A percentile compares a stretch with the other conserved stretches of the same genome.
Evolutionary conservation across 495 filamentous ascomycete species (phyloP).

Genomic region (Talaromyces wortmannii): DNA sequence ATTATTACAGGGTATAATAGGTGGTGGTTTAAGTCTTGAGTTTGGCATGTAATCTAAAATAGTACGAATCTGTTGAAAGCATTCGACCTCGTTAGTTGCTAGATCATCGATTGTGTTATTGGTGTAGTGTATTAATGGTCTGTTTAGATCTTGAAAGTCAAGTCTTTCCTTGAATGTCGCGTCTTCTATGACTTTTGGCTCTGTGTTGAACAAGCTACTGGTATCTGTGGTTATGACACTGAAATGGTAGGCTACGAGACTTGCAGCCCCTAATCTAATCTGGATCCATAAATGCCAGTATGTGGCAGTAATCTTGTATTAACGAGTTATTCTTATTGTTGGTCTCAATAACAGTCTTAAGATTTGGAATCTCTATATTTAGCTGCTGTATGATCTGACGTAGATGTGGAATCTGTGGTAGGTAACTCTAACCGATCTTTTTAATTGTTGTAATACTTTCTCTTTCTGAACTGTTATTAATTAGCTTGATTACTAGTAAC

Average conservation of each 20-base stretch:
- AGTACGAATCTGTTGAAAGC: slow-evolving; percentile 51
- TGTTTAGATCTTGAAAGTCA: slow-evolving; percentile 47
- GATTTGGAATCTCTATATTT: slow-evolving; percentile 55
- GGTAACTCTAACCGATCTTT: slow-evolving; percentile 47
- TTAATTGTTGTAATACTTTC: slow-evolving; percentile 54
- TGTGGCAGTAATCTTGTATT: neutral
- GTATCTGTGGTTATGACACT: slow-evolving; percentile 59
- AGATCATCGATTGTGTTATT: slow-evolving; percentile 62
- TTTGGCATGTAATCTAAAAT: slow-evolving; percentile 51
- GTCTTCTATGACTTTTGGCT: slow-evolving; percentile 53
- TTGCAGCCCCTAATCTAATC: slow-evolving; percentile 55
- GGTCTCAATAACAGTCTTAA: slow-evolving; percentile 58
- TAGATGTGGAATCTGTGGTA: slow-evolving; percentile 46
- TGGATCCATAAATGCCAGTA: slow-evolving; percentile 8
- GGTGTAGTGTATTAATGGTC: slow-evolving; percentile 51
- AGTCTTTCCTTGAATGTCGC: slow-evolving; percentile 56
- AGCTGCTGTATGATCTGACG: slow-evolving; percentile 44
- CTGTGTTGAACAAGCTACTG: slow-evolving; percentile 54
- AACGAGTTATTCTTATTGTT: slow-evolving; percentile 24
- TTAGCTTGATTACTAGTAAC: slow-evolving; percentile 53
- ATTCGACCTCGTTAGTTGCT: slow-evolving; percentile 50
- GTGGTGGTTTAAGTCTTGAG: slow-evolving; percentile 44
- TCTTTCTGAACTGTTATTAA: slow-evolving; percentile 55
- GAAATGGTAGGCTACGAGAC: slow-evolving; percentile 55
- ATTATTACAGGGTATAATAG: slow-evolving; percentile 37